These are phyloP conservation scores for Detonula confervacea DNA, from an alignment of 352 stramenopile species.

Conservation along the genomic window DNA sequence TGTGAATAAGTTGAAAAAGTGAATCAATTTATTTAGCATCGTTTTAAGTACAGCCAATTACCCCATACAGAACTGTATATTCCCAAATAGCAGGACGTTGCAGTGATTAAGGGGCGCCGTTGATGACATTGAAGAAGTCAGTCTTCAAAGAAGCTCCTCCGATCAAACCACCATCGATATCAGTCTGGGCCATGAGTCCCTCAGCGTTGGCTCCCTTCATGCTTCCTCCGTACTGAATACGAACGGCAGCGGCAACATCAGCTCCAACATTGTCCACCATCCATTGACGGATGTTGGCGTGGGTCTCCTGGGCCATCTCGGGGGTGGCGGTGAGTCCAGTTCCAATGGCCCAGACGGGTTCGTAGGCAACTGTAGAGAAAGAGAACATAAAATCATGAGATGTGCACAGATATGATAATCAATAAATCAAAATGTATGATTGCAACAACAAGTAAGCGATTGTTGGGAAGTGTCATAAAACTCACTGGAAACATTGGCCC, in stretches of 20 bases:
- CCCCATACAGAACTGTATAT: no score
- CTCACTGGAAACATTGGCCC: slow-evolving; percentile 94
- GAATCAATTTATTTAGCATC: no score
- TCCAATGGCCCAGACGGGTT: slow-evolving; percentile 97
- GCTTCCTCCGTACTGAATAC: slow-evolving; percentile 98
- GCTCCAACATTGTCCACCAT: slow-evolving; percentile 89
- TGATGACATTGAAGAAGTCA: slow-evolving; percentile 87
- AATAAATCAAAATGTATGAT: neutral
- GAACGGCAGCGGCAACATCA: slow-evolving; percentile 88
- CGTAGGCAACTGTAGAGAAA: slow-evolving; percentile 89
- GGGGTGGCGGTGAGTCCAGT: slow-evolving; percentile 95
- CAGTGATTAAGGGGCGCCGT: slow-evolving; percentile 68
- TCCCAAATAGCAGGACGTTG: no score
- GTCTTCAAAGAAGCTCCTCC: slow-evolving; percentile 96
- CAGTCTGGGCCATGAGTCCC: slow-evolving; percentile 92
- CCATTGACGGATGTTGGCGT: slow-evolving; percentile 94
- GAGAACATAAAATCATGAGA: neutral
- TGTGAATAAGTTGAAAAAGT: no score
- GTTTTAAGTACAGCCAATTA: no score
- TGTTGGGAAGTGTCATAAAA: no score
- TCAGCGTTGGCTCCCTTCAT: slow-evolving; percentile 95
- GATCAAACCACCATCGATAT: slow-evolving; percentile 99
- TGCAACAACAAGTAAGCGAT: slow-evolving; percentile 76
- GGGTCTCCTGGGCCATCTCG: slow-evolving; percentile 96
- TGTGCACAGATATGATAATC: neutral